Evolutionary conservation across 768 basidiomycete genomes (phyloP), one percentile per base, ranked within the genome.

Genomic region (Russula foetens): DNA sequence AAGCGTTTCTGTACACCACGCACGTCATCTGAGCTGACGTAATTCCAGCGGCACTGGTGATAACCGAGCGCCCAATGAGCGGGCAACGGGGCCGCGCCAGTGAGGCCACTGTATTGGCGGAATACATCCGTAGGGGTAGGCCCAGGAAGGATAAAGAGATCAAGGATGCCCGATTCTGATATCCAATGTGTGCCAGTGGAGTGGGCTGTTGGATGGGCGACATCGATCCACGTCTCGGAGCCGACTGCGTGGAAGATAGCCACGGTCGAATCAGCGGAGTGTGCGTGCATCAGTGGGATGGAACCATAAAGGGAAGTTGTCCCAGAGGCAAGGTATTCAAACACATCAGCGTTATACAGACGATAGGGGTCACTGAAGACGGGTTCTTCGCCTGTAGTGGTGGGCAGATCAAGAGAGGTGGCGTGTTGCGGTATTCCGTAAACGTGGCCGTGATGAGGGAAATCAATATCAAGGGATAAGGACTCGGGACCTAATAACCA

Each of bases 41-140:
- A 98, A 71, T 99, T 98, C 97, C 97, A 98, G 38, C 97, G 79
- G 71, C 96, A 98, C 71, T 98, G 97, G 72, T 98, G 97, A 69
- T 99, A 96, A 0, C 86, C 97, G 59, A 98, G 78, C 28, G 92
- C 84, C 84, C 91, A 98, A 21, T 90, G 81, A 9, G 92, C 85
- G 0, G 97, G 97, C n/a, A 99, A 78, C 4, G 87, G 85, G 0
- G 90, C 83, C 0, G 88, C 81, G 1, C 97, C 97, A 0, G 95
- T 97, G 56, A 98, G 79, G 21, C 76, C 73, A 0, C 91, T 79
- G 70, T 96, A 98, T 70, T 98, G 92, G 48, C 77, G 79, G 72
- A 98, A 94, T 33, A 98, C 77, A 3, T 90, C 85, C 8, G 80
- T 75, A 11, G 92, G 85, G 0, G 86, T 85, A 1, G 96, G 94